phyloP scores from a whole-genome alignment of 106 monocot species.

The Gastrodia elata region DNA sequence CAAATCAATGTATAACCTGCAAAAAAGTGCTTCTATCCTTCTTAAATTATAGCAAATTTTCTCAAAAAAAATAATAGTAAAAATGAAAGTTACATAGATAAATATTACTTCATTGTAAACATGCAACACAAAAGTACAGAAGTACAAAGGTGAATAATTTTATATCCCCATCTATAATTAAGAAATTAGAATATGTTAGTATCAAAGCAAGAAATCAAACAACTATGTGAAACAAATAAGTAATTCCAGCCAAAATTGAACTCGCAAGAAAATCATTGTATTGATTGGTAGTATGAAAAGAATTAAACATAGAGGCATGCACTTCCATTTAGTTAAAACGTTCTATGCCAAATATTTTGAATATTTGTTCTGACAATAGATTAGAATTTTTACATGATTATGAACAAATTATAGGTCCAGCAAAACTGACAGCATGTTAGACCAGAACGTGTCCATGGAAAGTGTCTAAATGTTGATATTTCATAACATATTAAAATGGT shows the following conservation, averaged over 20 bases:
- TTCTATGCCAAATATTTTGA: no score
- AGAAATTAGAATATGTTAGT: neutral
- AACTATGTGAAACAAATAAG: neutral
- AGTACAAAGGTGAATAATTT: neutral
- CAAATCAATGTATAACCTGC: no score
- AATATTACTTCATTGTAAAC: neutral
- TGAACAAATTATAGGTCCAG: neutral
- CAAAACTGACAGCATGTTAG: neutral
- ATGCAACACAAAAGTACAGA: no score
- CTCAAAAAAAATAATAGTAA: neutral
- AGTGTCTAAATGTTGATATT: neutral
- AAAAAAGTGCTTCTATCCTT: neutral
- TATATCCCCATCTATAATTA: neutral
- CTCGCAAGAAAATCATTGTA: neutral
- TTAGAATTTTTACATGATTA: neutral
- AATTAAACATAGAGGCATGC: neutral
- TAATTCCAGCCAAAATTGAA: neutral
- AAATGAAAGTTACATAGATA: neutral
- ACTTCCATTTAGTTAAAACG: no score
- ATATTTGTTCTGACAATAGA: no score
- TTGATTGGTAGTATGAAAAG: neutral
- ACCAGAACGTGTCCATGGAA: neutral
- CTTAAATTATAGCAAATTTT: neutral
- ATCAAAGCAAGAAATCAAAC: neutral
- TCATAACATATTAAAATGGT: neutral